A percentile compares a stretch with the other conserved stretches of the same genome.
phyloP scores from a whole-genome alignment of 345 rosid species.

The Pistacia vera region DNA sequence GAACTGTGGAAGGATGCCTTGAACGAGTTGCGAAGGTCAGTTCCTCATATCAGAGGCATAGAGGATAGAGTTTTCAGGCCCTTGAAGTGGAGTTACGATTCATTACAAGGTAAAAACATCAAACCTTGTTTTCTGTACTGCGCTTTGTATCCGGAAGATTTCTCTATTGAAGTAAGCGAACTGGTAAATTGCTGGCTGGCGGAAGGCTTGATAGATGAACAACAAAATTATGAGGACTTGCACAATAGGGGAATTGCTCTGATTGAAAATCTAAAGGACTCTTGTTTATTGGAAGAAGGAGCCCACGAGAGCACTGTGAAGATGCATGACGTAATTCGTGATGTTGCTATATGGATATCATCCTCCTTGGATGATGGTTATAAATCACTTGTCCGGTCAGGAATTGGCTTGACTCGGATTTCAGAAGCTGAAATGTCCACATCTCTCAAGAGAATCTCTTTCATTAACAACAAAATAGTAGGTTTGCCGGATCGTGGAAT shows the following conservation, averaged over 20 bases:
- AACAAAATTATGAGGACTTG: conserved; percentile 24
- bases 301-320: conserved; percentile 31
- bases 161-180: conserved; percentile 36
- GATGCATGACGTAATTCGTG: conserved; percentile 54
- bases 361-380: conserved; percentile 20
- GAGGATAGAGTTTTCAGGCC: conserved; percentile 39
- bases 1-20: conserved; percentile 44
- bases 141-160: conserved; percentile 45
- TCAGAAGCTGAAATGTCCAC: conserved; percentile 19
- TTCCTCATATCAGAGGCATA: conserved; percentile 25
- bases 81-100: conserved; percentile 45
- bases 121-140: conserved; percentile 50
- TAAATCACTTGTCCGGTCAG: conserved; percentile 38
- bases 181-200: conserved; percentile 45
- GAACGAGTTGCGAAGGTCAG: conserved; percentile 32
- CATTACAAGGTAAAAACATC: conserved; percentile 17
- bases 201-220: conserved; percentile 40
- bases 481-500: conserved; percentile 22
- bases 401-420: conserved; percentile 26
- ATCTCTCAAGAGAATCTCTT: conserved; percentile 39
- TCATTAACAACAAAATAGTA: conserved; percentile 37
- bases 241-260: conserved; percentile 36
- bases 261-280: conserved; percentile 47
- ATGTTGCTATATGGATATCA: conserved; percentile 47
- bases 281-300: conserved; percentile 47